Evolutionary conservation across 176 grass and related monocot species (phyloP), one percentile per base, ranked within the genome.

Genomic region (Urochloa ruziziensis): DNA sequence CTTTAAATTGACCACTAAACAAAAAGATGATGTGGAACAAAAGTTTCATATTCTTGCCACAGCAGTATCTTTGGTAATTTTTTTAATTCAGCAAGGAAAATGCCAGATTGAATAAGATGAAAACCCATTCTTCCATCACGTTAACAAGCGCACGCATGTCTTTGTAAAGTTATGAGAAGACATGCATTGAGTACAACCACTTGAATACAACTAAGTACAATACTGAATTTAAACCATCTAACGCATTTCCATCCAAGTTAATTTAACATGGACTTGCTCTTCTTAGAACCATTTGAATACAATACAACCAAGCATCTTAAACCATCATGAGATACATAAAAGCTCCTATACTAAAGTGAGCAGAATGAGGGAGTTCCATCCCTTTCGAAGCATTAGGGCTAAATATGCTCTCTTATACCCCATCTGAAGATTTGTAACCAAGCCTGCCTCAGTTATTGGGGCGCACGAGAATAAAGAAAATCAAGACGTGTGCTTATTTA

Each of bases 11-110:
- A 70, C 42, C 79, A 61, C 43, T 49, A 72, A 49, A 70, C 2
- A 2, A 30, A 72, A 51, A 37, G 14, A 19, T 71, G n/a, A 11
- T 30, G 59, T 52, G 49, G 77, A 77, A 39, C 29, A 7, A 8
- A 40, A 62, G 59, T 72, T 63, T 64, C 33, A 33, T 70, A 70
- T 83, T 83, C n/a, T 29, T 74, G 28, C 16, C 27, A 57, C 54
- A 12, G 54, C n/a, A 58, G 9, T 4, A 11, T 58, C 2, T 24
- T 58, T 58, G 23, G 23, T 58, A 5, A 9, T 57, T 2, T 27
- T 59, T 13, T 27, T 27, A 40, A 40, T 59, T 27, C 4, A 12
- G 18, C 10, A 1, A 59, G 21, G 21, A 13, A 59, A 59, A 59
- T 27, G 27, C 9, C 56, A 59, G 3, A 2, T 27, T 5, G 9